Evolutionary conservation across 352 stramenopile genomes (phyloP).

Genomic region (Pythium oligandrum): DNA sequence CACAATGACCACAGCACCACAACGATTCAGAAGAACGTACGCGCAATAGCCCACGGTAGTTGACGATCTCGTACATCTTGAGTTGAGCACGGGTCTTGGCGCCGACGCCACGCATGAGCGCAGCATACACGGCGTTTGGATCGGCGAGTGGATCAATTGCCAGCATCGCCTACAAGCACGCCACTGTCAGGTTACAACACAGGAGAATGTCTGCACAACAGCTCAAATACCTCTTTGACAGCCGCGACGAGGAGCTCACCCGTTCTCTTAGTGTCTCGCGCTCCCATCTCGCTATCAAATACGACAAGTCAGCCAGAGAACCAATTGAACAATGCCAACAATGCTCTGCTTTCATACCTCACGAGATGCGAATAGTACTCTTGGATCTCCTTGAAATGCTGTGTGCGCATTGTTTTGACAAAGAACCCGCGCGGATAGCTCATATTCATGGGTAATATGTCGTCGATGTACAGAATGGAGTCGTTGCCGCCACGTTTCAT

Average conservation of each 20-base stretch:
- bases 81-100: slow-evolving; percentile 40
- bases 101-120: slow-evolving; percentile 35
- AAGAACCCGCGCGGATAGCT: slow-evolving; percentile 64
- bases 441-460: slow-evolving; percentile 46
- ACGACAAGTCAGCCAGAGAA: no score
- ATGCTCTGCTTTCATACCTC: slow-evolving; percentile 20
- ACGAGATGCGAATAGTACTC: slow-evolving; percentile 60
- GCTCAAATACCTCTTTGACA: slow-evolving; percentile 18
- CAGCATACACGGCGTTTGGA: slow-evolving; percentile 17
- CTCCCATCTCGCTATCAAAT: slow-evolving; percentile 43
- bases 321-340: no score
- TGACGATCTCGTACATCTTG: slow-evolving; percentile 40
- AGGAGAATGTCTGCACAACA: not conserved
- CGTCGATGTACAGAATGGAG: slow-evolving; percentile 68
- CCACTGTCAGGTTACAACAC: not conserved
- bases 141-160: slow-evolving; percentile 50
- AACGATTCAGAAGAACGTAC: not conserved
- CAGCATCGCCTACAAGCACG: slow-evolving; percentile 27
- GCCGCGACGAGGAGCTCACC: slow-evolving; percentile 38
- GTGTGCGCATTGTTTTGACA: slow-evolving; percentile 68
- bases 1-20: not conserved
- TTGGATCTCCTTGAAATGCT: slow-evolving; percentile 84
- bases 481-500: slow-evolving; percentile 65
- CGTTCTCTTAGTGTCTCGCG: slow-evolving; percentile 35
- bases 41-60: slow-evolving; percentile 34